Base-by-base conservation (phyloP, 495 filamentous ascomycete genomes). In the Neohortaea acidophila region DNA sequence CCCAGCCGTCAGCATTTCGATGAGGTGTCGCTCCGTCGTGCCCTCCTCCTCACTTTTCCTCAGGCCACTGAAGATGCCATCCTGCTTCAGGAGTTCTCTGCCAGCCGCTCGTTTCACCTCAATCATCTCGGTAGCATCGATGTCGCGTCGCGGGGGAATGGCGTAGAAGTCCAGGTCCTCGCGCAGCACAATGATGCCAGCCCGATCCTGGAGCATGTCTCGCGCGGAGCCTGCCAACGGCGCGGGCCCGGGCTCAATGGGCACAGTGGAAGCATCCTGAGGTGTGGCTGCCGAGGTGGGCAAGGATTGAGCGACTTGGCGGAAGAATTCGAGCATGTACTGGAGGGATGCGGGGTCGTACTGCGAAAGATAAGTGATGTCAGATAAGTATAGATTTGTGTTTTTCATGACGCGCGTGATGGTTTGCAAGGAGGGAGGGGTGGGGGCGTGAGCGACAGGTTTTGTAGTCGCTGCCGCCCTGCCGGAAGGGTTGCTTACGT, bases 321-420 rank as follows among this genome's bases (percentile, higher is more conserved):
- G 83, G 67, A 99, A 99, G 63, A 99, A 99, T 47, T 96, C 89
- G 33, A 99, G 72, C 91, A 99, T 99, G 65, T 96, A 99, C 59
- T 94, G 84, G 19, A 99, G 71, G 24, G 85, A 94, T 19, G 76
- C 73, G 21, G 89, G 87, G 57, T 99, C 89, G 61, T 96, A 99
- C 89, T 97, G 64, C 41, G 65, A 59, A 38, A 47, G 50, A 51
- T 55, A 63, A 43, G 54, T 48, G 40, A 49, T 57, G 67, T 81
- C 59, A 78, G 74, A 64, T 61, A 67, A 54, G 50, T 70, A 55
- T 52, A 69, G 58, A 51, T 65, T 46, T 47, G 59, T 56, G 57
- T 68, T 67, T 47, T 56, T 58, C 24, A 60, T 51, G 35, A 43
- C 23, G 10, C 33, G 28, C 5, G 26, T 50, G 48, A 51, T 46